Conservation (phyloP, 306 rosid genomes). For the Fragaria iinumae region DNA sequence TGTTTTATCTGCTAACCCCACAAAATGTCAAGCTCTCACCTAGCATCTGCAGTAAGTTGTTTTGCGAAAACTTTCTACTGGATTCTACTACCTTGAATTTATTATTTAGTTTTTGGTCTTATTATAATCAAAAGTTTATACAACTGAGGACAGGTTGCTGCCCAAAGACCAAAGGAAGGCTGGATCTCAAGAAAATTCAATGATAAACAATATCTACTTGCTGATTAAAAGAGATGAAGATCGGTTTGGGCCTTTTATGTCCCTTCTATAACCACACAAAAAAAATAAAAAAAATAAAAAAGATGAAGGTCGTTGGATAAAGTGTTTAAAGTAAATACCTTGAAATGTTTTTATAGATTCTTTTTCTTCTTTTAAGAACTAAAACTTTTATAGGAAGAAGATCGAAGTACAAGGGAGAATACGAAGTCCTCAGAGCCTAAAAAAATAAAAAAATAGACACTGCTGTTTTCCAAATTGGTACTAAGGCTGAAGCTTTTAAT, state of each 20-base stretch:
- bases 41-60: background rate
- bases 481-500: background rate
- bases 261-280: too few relatives aligned
- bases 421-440: too few relatives aligned
- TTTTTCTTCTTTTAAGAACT: too few relatives aligned
- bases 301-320: background rate
- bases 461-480: background rate
- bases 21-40: background rate
- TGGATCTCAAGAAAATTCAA: background rate
- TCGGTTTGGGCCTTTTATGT: too few relatives aligned
- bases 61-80: background rate
- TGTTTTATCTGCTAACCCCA: background rate
- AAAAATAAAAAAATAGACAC: too few relatives aligned
- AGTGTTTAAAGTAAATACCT: too few relatives aligned
- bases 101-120: too few relatives aligned
- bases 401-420: too few relatives aligned
- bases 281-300: too few relatives aligned
- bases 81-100: background rate
- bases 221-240: background rate
- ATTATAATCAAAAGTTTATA: background rate
- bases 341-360: too few relatives aligned
- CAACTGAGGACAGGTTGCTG: background rate
- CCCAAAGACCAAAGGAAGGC: background rate
- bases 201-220: background rate
- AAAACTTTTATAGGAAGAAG: too few relatives aligned